A percentile compares a stretch with the other conserved stretches of the same genome.
These are phyloP conservation scores for Ophiosphaerella herpotricha DNA, from an alignment of 2,329 filamentous ascomycete species.

Conservation along the genomic window DNA sequence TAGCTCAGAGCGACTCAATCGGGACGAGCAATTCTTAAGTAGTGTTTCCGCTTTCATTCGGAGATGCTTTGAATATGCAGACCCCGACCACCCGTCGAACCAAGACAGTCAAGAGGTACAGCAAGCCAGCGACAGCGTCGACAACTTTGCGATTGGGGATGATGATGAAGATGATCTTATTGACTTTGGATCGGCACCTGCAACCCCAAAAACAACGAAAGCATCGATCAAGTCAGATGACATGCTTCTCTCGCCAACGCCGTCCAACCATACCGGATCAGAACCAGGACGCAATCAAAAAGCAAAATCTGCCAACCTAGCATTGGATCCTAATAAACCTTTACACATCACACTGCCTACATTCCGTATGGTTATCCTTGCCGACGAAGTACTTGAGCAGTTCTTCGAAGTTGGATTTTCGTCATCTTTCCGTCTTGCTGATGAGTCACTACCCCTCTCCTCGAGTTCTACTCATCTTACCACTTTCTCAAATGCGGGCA, in stretches of 20 bases:
- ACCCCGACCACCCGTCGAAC: conserved; percentile 76
- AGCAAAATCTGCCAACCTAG: conserved; percentile 80
- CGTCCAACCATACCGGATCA: conserved; percentile 28
- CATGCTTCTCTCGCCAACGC: conserved; percentile 32
- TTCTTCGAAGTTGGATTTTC: conserved; percentile 98
- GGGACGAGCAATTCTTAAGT: conserved; percentile 86
- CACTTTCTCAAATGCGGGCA: conserved; percentile 74
- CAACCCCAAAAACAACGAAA: conserved; percentile 29
- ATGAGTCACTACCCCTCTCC: conserved; percentile 58
- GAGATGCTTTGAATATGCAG: conserved; percentile 96
- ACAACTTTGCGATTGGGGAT: conserved; percentile 74
- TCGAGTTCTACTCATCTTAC: conserved; percentile 73
- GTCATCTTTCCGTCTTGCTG: conserved; percentile 85
- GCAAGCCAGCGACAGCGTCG: conserved; percentile 41
- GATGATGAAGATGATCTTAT: conserved; percentile 70
- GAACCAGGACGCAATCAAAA: conserved; percentile 51
- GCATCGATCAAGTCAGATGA: conserved; percentile 39
- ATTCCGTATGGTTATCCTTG: conserved; percentile 97
- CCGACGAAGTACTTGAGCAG: conserved; percentile 91
- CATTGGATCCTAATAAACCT: conserved; percentile 89
- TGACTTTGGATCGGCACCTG: conserved; percentile 55
- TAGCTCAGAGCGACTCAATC: conserved; percentile 54
- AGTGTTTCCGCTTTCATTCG: conserved; percentile 96
- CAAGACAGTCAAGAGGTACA: conserved; percentile 48
- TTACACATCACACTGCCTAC: conserved; percentile 95